These are phyloP conservation scores for Polygonum aviculare DNA, from an alignment of 148 eudicot species.

Conservation along the genomic window DNA sequence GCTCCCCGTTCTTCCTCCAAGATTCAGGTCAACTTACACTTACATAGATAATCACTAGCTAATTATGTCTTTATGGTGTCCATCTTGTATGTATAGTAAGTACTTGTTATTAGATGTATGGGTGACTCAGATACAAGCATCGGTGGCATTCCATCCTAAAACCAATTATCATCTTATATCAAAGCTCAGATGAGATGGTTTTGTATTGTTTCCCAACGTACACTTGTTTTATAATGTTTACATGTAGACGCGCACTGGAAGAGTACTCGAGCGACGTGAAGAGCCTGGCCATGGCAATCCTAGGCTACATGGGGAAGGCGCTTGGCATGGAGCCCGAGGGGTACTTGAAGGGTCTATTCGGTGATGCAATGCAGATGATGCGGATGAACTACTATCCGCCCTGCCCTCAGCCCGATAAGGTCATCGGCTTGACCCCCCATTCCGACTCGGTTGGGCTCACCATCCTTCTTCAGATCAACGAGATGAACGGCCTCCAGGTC, in stretches of 20 bases:
- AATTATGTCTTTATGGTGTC: too few relatives aligned
- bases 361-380: slow-evolving; percentile 10
- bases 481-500: background rate
- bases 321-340: background rate
- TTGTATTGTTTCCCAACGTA: too few relatives aligned
- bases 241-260: background rate
- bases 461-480: background rate
- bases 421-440: background rate
- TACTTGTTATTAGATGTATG: too few relatives aligned
- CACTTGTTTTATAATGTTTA: too few relatives aligned
- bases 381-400: background rate
- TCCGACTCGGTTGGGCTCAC: background rate
- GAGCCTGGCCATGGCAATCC: background rate
- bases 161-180: too few relatives aligned
- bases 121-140: too few relatives aligned
- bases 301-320: background rate
- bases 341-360: slow-evolving; percentile 13
- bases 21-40: too few relatives aligned
- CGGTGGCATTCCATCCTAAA: too few relatives aligned
- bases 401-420: background rate
- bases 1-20: slow-evolving; percentile 18
- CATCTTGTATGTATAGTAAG: too few relatives aligned
- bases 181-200: too few relatives aligned
- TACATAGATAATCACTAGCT: too few relatives aligned
- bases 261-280: background rate